A percentile compares a stretch with the other conserved stretches of the same genome.
phyloP scores from a whole-genome alignment of 1,284 basidiomycete genomes.

The Trichosporon faecale region DNA sequence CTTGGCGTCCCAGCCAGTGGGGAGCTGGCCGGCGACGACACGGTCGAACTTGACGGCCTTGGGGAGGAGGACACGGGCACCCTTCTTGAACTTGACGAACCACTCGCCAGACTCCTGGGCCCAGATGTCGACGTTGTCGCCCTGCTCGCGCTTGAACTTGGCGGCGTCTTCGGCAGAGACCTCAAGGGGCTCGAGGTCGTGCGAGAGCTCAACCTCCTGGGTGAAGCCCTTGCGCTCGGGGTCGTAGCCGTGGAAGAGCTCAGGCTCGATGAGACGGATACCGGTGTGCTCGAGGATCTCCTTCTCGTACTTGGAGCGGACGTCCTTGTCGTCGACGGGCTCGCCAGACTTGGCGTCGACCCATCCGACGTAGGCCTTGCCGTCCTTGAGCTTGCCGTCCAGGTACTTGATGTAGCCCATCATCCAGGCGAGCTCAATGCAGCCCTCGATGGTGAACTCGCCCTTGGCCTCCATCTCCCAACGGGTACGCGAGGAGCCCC shows the following conservation, averaged over 20 bases:
- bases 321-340: conserved; percentile 98
- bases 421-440: conserved; percentile 99
- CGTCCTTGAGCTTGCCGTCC: conserved; percentile 90
- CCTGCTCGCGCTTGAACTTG: conserved; percentile 95
- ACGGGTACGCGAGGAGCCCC: conserved; percentile 96
- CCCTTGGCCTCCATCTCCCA: conserved; percentile 99
- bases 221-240: conserved; percentile 95
- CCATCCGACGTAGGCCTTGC: conserved; percentile 93
- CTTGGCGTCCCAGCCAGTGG: conserved; percentile 93
- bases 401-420: conserved; percentile 99
- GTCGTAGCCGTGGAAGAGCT: conserved; percentile 95
- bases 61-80: conserved; percentile 86
- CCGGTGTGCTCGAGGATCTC: conserved; percentile 91
- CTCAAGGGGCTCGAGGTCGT: conserved; percentile 95
- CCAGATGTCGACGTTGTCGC: conserved; percentile 95
- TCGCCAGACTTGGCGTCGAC: conserved; percentile 91
- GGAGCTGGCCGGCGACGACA: conserved; percentile 91
- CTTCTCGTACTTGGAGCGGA: conserved; percentile 89
- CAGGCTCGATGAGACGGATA: conserved; percentile 93
- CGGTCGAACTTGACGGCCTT: conserved; percentile 95
- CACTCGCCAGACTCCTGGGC: conserved; percentile 83
- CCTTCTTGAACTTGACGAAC: conserved; percentile 99
- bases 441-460: conserved; percentile 91
- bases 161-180: conserved; percentile 84
- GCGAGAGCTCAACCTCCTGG: conserved; percentile 93